phyloP scores from a whole-genome alignment of 441 rosid species.

The Capsella rubella region DNA sequence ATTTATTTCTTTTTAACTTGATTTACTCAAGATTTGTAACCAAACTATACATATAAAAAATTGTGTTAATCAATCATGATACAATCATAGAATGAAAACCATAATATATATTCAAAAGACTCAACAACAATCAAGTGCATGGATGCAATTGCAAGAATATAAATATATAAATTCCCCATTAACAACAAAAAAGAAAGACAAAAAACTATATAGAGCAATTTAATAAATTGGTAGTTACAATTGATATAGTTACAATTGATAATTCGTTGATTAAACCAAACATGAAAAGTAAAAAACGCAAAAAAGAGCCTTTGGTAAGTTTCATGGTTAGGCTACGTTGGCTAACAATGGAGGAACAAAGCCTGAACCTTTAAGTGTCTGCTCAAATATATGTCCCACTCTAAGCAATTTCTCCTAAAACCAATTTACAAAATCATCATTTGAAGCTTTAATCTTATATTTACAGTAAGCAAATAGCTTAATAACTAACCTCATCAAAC shows the following conservation, averaged over 20 bases:
- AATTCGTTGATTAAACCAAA: constrained; percentile 4
- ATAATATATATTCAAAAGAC: not conserved
- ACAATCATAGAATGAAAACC: constrained; percentile 1
- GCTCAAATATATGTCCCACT: constrained; percentile 87
- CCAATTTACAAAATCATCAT: constrained; percentile 10
- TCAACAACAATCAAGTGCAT: constrained; percentile 13
- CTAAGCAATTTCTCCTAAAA: constrained; percentile 76
- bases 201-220: constrained; percentile 12
- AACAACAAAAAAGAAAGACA: no score
- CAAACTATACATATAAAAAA: not conserved
- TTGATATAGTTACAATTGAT: constrained; percentile 19
- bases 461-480: not conserved
- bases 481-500: constrained; percentile 73
- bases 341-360: constrained; percentile 76
- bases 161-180: not conserved
- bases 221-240: constrained; percentile 19
- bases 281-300: not conserved
- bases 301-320: not conserved
- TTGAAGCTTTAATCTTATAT: not conserved
- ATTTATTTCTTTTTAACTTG: not conserved
- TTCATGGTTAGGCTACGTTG: constrained; percentile 34
- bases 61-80: constrained; percentile 5
- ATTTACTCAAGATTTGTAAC: not conserved
- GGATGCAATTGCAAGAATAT: constrained; percentile 11
- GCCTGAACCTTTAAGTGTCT: constrained; percentile 69